A percentile compares a stretch with the other conserved stretches of the same genome.
phyloP scores from a whole-genome alignment of 192 early-diverging fungal species.

The Globomyces pollinis-pini region DNA sequence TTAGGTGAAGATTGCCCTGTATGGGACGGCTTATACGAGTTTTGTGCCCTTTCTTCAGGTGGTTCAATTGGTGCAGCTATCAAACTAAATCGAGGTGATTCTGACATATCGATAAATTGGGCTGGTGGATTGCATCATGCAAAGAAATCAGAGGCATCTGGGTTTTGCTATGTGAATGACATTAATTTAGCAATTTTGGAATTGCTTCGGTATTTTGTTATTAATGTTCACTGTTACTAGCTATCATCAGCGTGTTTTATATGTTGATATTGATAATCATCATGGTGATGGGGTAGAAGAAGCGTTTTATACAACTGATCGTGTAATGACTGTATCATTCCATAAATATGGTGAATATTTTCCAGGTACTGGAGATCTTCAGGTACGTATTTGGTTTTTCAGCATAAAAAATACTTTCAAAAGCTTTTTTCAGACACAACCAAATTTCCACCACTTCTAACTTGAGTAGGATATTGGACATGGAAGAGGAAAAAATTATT shows the following conservation, averaged over 20 bases:
- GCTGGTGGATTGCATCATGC: slow-evolving; percentile 96
- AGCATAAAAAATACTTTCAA: too few species aligned
- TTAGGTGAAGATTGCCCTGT: slow-evolving; percentile 97
- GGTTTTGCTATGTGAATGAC: slow-evolving; percentile 99
- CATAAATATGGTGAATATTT: slow-evolving; percentile 96
- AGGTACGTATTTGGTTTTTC: slow-evolving; percentile 51
- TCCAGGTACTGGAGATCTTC: slow-evolving; percentile 92
- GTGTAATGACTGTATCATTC: slow-evolving; percentile 94
- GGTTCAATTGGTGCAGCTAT: slow-evolving; percentile 82
- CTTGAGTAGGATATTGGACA: slow-evolving; percentile 85
- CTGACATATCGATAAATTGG: slow-evolving; percentile 97
- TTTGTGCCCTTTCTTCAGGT: slow-evolving; percentile 84
- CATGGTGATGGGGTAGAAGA: slow-evolving; percentile 98
- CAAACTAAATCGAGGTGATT: slow-evolving; percentile 67
- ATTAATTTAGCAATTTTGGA: slow-evolving; percentile 89
- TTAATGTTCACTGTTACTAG: slow-evolving; percentile 31
- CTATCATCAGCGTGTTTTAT: slow-evolving; percentile 79
- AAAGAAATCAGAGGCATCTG: slow-evolving; percentile 76
- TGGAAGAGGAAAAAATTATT: slow-evolving; percentile 82
- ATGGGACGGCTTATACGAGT: slow-evolving; percentile 96
- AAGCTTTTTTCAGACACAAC: slow-evolving; percentile 5
- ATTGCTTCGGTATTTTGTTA: slow-evolving; percentile 65
- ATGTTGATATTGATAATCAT: slow-evolving; percentile 96
- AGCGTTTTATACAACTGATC: slow-evolving; percentile 85
- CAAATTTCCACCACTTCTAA: not conserved